A percentile compares a stretch with the other conserved stretches of the same genome.
Evolutionary conservation across 2,329 filamentous ascomycete genomes (phyloP).

Genomic region (Sclerotinia spermophila): DNA sequence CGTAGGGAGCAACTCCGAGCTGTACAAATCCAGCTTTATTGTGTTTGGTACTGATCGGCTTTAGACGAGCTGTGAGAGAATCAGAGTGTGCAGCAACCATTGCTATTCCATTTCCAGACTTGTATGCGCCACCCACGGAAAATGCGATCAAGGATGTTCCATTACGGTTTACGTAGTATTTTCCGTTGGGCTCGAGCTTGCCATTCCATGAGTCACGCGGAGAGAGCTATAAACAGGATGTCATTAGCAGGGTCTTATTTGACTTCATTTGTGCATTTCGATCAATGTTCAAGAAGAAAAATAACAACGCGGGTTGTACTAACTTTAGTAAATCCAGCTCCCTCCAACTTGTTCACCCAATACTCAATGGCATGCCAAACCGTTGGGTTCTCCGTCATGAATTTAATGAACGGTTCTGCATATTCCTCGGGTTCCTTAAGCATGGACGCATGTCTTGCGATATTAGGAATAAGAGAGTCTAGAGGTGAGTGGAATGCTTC

Average conservation of each 20-base stretch:
- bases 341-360: constrained; percentile 68
- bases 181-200: constrained; percentile 72
- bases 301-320: constrained; percentile 26
- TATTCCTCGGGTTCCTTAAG: constrained; percentile 56
- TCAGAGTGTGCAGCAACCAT: constrained; percentile 93
- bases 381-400: constrained; percentile 86
- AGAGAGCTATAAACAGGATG: constrained; percentile 51
- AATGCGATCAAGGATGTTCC: constrained; percentile 84
- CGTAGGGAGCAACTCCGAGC: constrained; percentile 89
- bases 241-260: neutral
- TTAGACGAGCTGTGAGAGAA: constrained; percentile 83
- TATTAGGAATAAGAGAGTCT: neutral
- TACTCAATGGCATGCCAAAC: constrained; percentile 86
- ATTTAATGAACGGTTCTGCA: constrained; percentile 80
- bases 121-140: constrained; percentile 73
- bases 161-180: constrained; percentile 86
- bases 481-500: constrained; percentile 23
- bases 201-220: constrained; percentile 74
- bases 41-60: constrained; percentile 84
- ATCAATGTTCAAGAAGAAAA: neutral
- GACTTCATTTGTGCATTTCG: neutral
- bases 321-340: constrained; percentile 70
- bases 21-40: constrained; percentile 82
- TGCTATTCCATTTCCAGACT: constrained; percentile 79
- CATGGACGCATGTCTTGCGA: constrained; percentile 5